A percentile compares a stretch with the other conserved stretches of the same genome.
phyloP scores from a whole-genome alignment of 768 basidiomycete species.

The Sporobolomyces roseus region DNA sequence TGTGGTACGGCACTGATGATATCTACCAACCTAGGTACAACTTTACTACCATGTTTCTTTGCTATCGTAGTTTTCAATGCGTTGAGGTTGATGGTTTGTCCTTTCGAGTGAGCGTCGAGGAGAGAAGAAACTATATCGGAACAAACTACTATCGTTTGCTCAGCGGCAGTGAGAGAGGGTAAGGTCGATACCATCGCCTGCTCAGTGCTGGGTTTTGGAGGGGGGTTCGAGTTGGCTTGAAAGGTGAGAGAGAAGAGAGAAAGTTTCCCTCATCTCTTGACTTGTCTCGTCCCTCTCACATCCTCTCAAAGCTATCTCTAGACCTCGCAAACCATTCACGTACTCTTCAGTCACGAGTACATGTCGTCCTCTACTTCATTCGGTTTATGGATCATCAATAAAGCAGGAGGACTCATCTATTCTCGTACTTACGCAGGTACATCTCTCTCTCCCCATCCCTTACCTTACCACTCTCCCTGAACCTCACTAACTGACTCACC shows the following conservation, averaged over 20 bases:
- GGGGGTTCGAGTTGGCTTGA: not conserved
- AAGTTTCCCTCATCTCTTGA: too few relatives aligned
- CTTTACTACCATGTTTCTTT: constrained; percentile 81
- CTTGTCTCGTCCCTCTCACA: too few relatives aligned
- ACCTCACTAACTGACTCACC: not conserved
- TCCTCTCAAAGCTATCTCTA: too few relatives aligned
- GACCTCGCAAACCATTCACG: too few relatives aligned
- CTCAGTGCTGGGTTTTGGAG: not conserved
- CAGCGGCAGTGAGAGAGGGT: constrained; percentile 60
- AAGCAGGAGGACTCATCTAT: constrained; percentile 94
- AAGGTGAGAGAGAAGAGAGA: not conserved
- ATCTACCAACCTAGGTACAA: constrained; percentile 88
- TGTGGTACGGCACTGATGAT: constrained; percentile 98
- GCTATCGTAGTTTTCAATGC: constrained; percentile 78
- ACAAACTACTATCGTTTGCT: constrained; percentile 80
- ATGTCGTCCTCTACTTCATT: constrained; percentile 44
- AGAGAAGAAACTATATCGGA: constrained; percentile 92
- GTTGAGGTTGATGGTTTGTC: constrained; percentile 76
- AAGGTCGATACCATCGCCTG: constrained; percentile 2
- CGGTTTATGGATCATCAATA: constrained; percentile 74
- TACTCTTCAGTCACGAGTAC: too few relatives aligned
- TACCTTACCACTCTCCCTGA: not conserved
- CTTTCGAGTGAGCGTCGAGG: constrained; percentile 77
- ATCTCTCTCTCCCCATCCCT: not conserved
- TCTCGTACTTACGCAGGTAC: constrained; percentile 85